Evolutionary conservation across 495 filamentous ascomycete species (phyloP), one percentile per base, ranked within the genome.

Genomic region (Chlorociboria aeruginascens): DNA sequence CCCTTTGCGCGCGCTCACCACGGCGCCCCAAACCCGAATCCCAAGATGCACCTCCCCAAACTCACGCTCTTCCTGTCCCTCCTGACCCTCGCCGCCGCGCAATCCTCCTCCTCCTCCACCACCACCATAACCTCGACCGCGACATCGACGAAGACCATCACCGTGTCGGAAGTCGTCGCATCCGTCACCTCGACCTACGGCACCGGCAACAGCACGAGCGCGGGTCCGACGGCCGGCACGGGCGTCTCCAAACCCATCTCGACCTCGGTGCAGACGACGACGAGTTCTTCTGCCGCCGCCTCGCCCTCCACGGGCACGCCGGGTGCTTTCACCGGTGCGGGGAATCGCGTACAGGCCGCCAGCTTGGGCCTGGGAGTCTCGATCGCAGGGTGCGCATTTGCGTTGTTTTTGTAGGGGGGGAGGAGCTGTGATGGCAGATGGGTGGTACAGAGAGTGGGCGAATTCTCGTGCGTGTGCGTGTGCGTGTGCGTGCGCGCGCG

Each of bases 111-210:
- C n/a, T 49, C 46, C 13, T 37, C 56, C 11, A 69, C 66, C 37
- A 63, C 63, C 2, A 75, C 70, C 35, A 52, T 62, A 42, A 75
- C 72, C 46, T 71, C 67, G 37, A 72, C 66, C 28, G 54, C 66
- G 53, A 74, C 71, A 31, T 63, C 73, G 55, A 76, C 72, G 52
- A 66, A 68, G 59, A 74, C 70, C 14, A 59, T 76, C 61, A 76
- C 68, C 46, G 67, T 74, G 47, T 50, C 56, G 45, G 61, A 60
- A 49, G 63, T 63, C 31, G 56, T 64, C 50, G 63, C 56, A 29
- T 51, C 53, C 17, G 58, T 58, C 30, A 59, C 51, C 30, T 57
- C 63, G 2, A 62, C 61, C 20, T 58, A 49, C 54, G 42, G 43
- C 41, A 51, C 56, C 32, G 32, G 49, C 29, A 35, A 49, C 36